Evolutionary conservation across 1,139 yeast species (phyloP).

Genomic region (Debaryomyces coudertii): DNA sequence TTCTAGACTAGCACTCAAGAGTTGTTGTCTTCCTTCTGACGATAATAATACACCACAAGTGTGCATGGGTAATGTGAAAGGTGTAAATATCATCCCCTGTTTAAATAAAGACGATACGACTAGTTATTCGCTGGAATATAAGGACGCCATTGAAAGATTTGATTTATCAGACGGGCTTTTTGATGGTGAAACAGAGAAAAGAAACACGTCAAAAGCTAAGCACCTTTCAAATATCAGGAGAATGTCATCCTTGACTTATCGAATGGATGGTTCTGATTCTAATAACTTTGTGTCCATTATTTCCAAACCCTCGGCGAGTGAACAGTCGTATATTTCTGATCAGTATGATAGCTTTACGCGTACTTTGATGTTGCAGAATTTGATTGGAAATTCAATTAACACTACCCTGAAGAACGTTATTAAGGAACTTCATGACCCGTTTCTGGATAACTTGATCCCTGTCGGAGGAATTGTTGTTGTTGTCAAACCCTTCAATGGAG

Average conservation of each 20-base stretch:
- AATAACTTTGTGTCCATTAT: slow-evolving; percentile 18
- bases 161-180: slow-evolving; percentile 17
- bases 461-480: slow-evolving; percentile 45
- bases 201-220: not conserved
- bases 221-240: slow-evolving; percentile 2
- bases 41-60: not conserved
- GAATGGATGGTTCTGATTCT: slow-evolving; percentile 7
- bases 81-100: slow-evolving; percentile 4
- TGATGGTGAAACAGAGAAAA: slow-evolving; percentile 2
- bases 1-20: slow-evolving; percentile 8
- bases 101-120: slow-evolving; percentile 9
- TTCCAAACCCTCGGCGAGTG: slow-evolving; percentile 20
- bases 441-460: slow-evolving; percentile 28
- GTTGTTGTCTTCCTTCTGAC: not conserved
- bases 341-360: slow-evolving; percentile 32
- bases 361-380: slow-evolving; percentile 32
- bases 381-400: slow-evolving; percentile 23
- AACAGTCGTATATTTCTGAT: slow-evolving; percentile 17
- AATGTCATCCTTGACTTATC: slow-evolving; percentile 17
- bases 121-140: slow-evolving; percentile 19
- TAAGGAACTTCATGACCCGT: slow-evolving; percentile 34
- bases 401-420: slow-evolving; percentile 18
- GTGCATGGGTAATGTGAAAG: slow-evolving; percentile 2
- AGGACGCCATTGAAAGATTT: slow-evolving; percentile 22
- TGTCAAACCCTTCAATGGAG: slow-evolving; percentile 33